Evolutionary conservation across 2,329 filamentous ascomycete species (phyloP).

Genomic region (Colletotrichum chlorophyti): DNA sequence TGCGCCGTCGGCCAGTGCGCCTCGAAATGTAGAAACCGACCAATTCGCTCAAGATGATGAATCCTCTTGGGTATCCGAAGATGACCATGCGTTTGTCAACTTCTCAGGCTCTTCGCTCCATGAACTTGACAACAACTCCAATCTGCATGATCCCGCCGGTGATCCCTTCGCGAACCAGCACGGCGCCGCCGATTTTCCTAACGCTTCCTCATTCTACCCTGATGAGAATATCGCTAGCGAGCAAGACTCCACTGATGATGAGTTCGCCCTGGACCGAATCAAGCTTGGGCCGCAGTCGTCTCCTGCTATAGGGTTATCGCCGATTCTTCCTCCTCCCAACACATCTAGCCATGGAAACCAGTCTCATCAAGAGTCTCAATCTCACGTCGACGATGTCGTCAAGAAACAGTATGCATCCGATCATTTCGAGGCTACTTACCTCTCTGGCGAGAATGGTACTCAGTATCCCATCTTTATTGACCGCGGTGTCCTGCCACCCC

Average conservation of each 20-base stretch:
- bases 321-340: neutral
- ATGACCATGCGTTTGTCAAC: constrained; percentile 15
- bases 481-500: neutral
- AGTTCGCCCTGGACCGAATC: neutral
- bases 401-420: constrained; percentile 2
- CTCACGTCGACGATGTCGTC: constrained; percentile 22
- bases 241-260: neutral
- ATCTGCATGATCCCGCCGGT: neutral
- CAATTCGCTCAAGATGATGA: too few relatives aligned
- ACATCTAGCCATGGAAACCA: neutral
- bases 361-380: neutral
- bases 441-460: constrained; percentile 7
- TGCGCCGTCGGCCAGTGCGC: too few relatives aligned
- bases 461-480: constrained; percentile 4
- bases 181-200: neutral
- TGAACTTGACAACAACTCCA: neutral
- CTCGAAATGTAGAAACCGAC: too few relatives aligned
- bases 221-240: neutral
- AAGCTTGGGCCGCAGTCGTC: constrained; percentile 4
- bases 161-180: constrained; percentile 2
- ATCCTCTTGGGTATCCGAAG: constrained; percentile 2
- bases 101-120: neutral
- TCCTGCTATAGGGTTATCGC: constrained; percentile 1
- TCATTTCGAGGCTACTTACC: neutral
- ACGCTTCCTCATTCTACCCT: constrained; percentile 24